These are phyloP conservation scores for Populus trichocarpa DNA, from an alignment of 441 rosid genomes.

Conservation along the genomic window DNA sequence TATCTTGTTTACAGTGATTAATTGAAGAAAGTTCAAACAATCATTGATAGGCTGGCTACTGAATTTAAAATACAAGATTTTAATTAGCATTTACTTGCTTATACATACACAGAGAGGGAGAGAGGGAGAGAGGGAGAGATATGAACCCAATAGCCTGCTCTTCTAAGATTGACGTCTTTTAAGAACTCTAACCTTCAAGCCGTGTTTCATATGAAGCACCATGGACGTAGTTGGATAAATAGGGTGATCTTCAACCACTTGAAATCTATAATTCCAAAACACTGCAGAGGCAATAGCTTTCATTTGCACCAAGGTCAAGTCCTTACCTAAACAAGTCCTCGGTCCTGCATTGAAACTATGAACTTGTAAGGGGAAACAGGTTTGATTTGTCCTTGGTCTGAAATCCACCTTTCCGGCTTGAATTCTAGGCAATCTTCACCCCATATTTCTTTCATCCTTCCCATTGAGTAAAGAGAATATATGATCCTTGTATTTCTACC, in stretches of 20 bases:
- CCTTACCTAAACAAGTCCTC: conserved; percentile 26
- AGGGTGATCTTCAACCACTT: neutral
- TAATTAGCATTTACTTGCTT: too few species aligned
- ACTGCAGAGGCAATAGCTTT: neutral
- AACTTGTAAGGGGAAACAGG: conserved; percentile 12
- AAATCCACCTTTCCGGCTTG: conserved; percentile 31
- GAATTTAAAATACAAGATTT: too few species aligned
- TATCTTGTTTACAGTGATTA: too few species aligned
- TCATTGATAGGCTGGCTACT: too few species aligned
- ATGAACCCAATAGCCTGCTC: too few species aligned
- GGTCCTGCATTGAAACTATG: conserved; percentile 26
- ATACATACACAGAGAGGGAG: too few species aligned
- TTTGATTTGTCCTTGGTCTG: conserved; percentile 8
- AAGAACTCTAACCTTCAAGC: neutral
- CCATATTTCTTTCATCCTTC: conserved; percentile 23
- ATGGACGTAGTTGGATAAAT: neutral
- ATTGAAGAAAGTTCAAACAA: too few species aligned
- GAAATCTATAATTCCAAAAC: neutral
- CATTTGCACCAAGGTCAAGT: conserved; percentile 20
- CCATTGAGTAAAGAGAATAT: conserved; percentile 12
- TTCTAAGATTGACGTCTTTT: too few species aligned
- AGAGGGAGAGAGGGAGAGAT: too few species aligned
- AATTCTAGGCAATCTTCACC: conserved; percentile 25
- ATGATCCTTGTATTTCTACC: conserved; percentile 1
- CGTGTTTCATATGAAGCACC: neutral